phyloP scores from a whole-genome alignment of 257 asterid genomes.

The Plectranthus barbatus region DNA sequence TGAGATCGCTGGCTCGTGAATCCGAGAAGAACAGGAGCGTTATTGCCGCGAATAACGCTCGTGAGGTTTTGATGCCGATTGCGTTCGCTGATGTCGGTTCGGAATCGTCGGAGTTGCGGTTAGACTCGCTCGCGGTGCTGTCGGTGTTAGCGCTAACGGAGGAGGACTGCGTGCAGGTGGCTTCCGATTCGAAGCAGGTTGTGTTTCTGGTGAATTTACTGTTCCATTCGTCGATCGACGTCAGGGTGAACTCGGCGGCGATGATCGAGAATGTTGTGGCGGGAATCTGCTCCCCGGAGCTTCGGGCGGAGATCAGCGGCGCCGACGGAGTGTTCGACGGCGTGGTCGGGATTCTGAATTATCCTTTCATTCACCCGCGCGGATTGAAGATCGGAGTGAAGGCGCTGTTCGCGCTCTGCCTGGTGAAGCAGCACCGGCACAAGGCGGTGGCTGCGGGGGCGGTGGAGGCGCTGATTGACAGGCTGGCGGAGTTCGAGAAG shows the following conservation, averaged over 20 bases:
- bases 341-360: slow-evolving; percentile 52
- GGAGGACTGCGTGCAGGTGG: slow-evolving; percentile 52
- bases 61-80: slow-evolving; percentile 41
- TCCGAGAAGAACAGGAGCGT: slow-evolving; percentile 77
- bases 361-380: slow-evolving; percentile 51
- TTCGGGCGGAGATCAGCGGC: slow-evolving; percentile 53
- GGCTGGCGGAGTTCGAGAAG: slow-evolving; percentile 61
- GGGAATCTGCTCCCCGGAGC: slow-evolving; percentile 71
- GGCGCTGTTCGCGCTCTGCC: slow-evolving; percentile 74
- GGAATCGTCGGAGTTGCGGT: slow-evolving; percentile 48
- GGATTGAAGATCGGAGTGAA: slow-evolving; percentile 73
- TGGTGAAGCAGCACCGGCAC: slow-evolving; percentile 77
- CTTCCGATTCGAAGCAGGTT: slow-evolving; percentile 50
- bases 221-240: slow-evolving; percentile 73
- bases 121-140: slow-evolving; percentile 60
- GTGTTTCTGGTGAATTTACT: slow-evolving; percentile 52
- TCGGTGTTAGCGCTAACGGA: slow-evolving; percentile 57
- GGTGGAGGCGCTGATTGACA: slow-evolving; percentile 54
- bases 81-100: slow-evolving; percentile 33
- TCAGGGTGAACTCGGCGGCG: slow-evolving; percentile 78
- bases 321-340: slow-evolving; percentile 73
- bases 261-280: slow-evolving; percentile 56
- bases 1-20: slow-evolving; percentile 66
- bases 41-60: slow-evolving; percentile 42
- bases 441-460: slow-evolving; percentile 79